Conservation (phyloP, 192 early-diverging fungal species). For the Rhizophagus sp. region DNA sequence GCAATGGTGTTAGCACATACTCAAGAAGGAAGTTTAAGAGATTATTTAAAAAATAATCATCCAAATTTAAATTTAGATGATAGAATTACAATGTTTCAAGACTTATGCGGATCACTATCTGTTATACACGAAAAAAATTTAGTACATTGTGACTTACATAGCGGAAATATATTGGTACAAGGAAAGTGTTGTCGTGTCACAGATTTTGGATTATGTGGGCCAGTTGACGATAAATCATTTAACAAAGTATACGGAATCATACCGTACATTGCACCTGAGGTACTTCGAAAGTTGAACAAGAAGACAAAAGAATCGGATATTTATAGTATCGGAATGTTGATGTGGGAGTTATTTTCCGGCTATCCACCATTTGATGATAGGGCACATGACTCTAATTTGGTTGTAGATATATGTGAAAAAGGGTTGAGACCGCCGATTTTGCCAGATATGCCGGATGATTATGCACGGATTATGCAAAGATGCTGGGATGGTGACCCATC, state of each 20-base stretch:
- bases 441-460: neutral
- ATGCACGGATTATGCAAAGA: neutral
- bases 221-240: constrained; percentile 31
- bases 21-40: constrained; percentile 37
- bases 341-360: constrained; percentile 47
- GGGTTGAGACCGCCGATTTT: neutral
- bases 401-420: neutral
- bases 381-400: neutral
- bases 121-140: constrained; percentile 1
- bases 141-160: constrained; percentile 1
- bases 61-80: constrained; percentile 32
- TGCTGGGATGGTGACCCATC: neutral
- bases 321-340: constrained; percentile 43
- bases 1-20: constrained; percentile 39
- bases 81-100: neutral
- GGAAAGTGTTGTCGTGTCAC: neutral
- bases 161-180: neutral
- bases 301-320: constrained; percentile 43
- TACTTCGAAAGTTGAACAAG: constrained; percentile 28
- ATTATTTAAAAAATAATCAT: constrained; percentile 38
- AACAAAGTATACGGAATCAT: constrained; percentile 38
- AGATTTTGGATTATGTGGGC: constrained; percentile 39
- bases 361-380: no score
- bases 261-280: constrained; percentile 43
- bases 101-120: neutral